Base-by-base conservation (phyloP, 768 basidiomycete species). In the Boletales sp. region DNA sequence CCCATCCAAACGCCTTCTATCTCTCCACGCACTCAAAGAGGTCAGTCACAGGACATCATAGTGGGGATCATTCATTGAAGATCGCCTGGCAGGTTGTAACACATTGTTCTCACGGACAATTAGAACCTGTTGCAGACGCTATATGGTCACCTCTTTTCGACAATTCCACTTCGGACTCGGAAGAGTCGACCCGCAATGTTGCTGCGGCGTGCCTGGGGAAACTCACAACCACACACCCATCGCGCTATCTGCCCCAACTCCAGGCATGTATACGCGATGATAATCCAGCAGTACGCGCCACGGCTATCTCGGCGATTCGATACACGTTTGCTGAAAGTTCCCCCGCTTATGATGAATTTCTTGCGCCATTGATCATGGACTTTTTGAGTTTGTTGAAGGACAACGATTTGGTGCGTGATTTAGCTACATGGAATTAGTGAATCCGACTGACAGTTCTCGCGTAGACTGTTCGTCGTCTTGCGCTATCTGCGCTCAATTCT, bases 181-280 rank as follows among this genome's bases (percentile, higher is more conserved):
- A 95, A 53, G 95, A 97, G 69, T 88, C 87, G 8, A 88, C 91
- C 1, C 76, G 94, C 43, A 97, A 97, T 63, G 91, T 97, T 34
- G 92, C 94, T 21, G 94, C 97, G 40, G 94, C 95, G 3, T 97
- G 94, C 64, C 79, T 99, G 15, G 97, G 97, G 31, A 97, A 97
- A 68, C 76, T 99, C 29, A 94, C 94, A 0, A 90, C 90, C 0
- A 89, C 91, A 1, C 88, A 94, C 50, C 94, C 97, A 5, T 83
- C 86, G 0, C 84, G 84, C 58, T 99, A 95, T 66, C 76, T 98
- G 15, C 91, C 93, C 3, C 91, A 97, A 60, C 81, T 99, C 10
- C 94, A 97, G 61, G 90, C 80, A 40, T 84, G 86, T 39, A 84
- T 90, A 61, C 74, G 66, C 29, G 88, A 92, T 56, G 65, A 72